phyloP scores from a whole-genome alignment of 78 protist genomes.

The Dictyostelium intermedium region DNA sequence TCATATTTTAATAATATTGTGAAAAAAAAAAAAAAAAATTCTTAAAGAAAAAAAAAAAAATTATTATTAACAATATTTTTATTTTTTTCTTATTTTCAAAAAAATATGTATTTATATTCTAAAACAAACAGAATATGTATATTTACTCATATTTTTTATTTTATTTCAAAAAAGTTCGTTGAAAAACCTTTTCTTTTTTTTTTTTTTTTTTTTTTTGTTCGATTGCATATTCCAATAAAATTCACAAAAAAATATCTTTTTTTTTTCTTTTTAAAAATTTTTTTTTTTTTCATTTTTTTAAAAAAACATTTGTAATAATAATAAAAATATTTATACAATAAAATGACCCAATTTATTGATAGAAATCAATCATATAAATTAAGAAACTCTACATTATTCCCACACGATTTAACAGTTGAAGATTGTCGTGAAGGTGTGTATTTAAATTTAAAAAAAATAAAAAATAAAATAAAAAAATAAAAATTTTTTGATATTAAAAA shows the following conservation, averaged over 20 bases:
- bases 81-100: background rate
- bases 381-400: constrained; percentile 27
- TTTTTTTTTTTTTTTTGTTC: background rate
- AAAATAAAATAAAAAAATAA: too few species aligned
- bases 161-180: background rate
- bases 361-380: background rate
- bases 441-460: background rate
- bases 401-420: constrained; percentile 52
- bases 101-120: too few species aligned
- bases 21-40: background rate
- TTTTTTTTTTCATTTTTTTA: background rate
- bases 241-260: background rate
- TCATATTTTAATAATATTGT: too few species aligned
- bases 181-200: background rate
- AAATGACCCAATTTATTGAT: constrained; percentile 9
- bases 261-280: background rate
- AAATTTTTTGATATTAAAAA: background rate
- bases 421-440: constrained; percentile 33
- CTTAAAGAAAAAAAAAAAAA: too few species aligned
- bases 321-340: background rate
- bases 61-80: background rate
- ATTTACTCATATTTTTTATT: background rate
- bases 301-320: background rate
- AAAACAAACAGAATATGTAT: too few species aligned
- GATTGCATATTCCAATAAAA: background rate